Conservation (phyloP, 306 rosid species). For the Pterocarpus santalinus region DNA sequence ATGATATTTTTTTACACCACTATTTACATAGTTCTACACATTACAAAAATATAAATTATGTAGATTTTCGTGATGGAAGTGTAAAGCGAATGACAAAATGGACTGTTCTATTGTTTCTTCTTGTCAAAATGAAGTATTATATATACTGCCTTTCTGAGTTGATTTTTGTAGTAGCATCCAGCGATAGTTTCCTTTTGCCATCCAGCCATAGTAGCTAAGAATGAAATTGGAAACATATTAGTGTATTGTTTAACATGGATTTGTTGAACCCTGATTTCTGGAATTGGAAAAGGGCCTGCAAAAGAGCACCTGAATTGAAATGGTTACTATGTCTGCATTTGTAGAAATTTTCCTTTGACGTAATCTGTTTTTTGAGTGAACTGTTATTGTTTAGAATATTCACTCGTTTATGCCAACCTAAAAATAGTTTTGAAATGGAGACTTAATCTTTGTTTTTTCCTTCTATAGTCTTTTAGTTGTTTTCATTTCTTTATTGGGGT, state of each 20-base stretch:
- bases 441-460: not conserved
- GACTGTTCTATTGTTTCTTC: not conserved
- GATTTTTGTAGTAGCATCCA: conserved; percentile 29
- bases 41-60: too few species aligned
- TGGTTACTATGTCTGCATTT: conserved; percentile 4
- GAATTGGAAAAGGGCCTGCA: conserved; percentile 25
- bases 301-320: conserved; percentile 23
- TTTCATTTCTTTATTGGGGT: conserved; percentile 13
- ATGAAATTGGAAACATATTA: not conserved
- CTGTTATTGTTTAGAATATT: not conserved
- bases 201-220: conserved; percentile 19
- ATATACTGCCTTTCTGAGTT: not conserved
- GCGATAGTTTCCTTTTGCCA: not conserved
- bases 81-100: not conserved
- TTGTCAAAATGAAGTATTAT: too few species aligned
- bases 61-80: conserved; percentile 35
- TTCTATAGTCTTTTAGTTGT: not conserved
- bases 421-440: conserved; percentile 7
- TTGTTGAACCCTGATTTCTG: conserved; percentile 27
- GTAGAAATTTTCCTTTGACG: not conserved
- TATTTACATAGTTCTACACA: too few species aligned
- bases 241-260: conserved; percentile 25
- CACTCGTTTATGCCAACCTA: not conserved
- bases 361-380: conserved; percentile 20
- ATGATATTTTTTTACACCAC: not conserved